Conservation (phyloP, 441 rosid genomes). For the Aquilaria agallochum region DNA sequence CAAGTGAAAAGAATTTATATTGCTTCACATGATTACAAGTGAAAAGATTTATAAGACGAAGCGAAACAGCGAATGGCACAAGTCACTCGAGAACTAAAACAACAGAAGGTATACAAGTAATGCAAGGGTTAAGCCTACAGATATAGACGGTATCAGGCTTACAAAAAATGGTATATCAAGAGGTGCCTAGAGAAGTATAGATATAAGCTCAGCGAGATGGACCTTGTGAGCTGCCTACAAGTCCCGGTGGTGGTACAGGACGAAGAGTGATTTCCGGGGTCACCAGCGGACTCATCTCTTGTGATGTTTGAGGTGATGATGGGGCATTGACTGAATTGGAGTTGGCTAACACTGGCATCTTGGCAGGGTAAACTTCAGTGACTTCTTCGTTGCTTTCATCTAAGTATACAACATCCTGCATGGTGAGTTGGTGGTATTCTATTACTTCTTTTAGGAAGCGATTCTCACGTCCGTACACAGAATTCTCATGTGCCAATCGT, state of each 20-base stretch:
- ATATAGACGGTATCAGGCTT: background rate
- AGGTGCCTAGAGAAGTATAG: background rate
- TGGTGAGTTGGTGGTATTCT: slow-evolving; percentile 67
- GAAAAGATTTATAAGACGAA: too few species aligned
- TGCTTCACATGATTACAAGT: too few species aligned
- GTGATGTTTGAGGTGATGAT: slow-evolving; percentile 12
- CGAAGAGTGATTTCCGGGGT: slow-evolving; percentile 12
- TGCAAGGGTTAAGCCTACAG: background rate
- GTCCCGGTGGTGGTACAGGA: slow-evolving; percentile 20
- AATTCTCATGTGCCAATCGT: slow-evolving; percentile 66
- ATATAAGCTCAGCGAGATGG: background rate
- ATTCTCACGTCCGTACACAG: slow-evolving; percentile 56
- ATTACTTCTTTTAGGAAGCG: slow-evolving; percentile 68
- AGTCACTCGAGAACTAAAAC: too few species aligned
- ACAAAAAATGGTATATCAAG: background rate
- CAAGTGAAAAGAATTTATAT: too few species aligned
- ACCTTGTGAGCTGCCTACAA: slow-evolving; percentile 16
- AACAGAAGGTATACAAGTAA: too few species aligned
- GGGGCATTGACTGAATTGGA: slow-evolving; percentile 11
- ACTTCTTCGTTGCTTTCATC: slow-evolving; percentile 66
- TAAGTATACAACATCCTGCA: slow-evolving; percentile 71
- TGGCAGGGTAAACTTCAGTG: slow-evolving; percentile 62
- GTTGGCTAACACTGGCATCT: slow-evolving; percentile 31
- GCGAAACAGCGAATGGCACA: too few species aligned
- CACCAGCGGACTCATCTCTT: slow-evolving; percentile 11